Conservation (phyloP, 495 filamentous ascomycete genomes). For the Daldinia loculata region DNA sequence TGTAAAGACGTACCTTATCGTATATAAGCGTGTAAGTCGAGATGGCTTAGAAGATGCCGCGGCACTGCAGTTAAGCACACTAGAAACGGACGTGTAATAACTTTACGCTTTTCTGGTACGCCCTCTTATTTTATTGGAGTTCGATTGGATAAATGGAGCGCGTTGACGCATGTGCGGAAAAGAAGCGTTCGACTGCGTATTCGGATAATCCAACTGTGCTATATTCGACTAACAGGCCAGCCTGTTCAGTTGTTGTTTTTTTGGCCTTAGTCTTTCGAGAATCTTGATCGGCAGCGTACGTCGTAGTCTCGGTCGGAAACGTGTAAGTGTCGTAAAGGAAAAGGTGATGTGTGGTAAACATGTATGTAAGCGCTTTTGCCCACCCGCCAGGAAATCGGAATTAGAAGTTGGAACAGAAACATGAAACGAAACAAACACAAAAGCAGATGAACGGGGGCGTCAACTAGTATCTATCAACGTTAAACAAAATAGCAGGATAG, state of each 20-base stretch:
- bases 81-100: not conserved
- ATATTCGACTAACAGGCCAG: slow-evolving; percentile 20
- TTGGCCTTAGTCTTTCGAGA: slow-evolving; percentile 9
- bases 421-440: slow-evolving; percentile 22
- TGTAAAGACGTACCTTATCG: slow-evolving; percentile 26
- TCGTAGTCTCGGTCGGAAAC: not conserved
- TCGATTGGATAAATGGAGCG: slow-evolving; percentile 6
- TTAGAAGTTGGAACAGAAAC: slow-evolving; percentile 16
- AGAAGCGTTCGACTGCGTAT: slow-evolving; percentile 2
- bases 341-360: not conserved
- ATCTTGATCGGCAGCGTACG: not conserved
- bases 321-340: not conserved
- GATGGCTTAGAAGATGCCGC: slow-evolving; percentile 6
- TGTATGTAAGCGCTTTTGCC: not conserved
- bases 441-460: slow-evolving; percentile 24
- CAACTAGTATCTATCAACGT: slow-evolving; percentile 27
- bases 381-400: slow-evolving; percentile 3
- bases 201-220: not conserved
- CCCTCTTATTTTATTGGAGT: not conserved
- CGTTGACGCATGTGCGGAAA: not conserved
- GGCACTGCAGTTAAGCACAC: slow-evolving; percentile 2
- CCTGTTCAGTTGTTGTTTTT: not conserved
- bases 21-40: slow-evolving; percentile 13
- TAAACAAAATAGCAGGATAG: slow-evolving; percentile 19
- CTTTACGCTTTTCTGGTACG: not conserved